Conservation (phyloP, 2,329 filamentous ascomycete species). For the Blastomyces gilchristii region DNA sequence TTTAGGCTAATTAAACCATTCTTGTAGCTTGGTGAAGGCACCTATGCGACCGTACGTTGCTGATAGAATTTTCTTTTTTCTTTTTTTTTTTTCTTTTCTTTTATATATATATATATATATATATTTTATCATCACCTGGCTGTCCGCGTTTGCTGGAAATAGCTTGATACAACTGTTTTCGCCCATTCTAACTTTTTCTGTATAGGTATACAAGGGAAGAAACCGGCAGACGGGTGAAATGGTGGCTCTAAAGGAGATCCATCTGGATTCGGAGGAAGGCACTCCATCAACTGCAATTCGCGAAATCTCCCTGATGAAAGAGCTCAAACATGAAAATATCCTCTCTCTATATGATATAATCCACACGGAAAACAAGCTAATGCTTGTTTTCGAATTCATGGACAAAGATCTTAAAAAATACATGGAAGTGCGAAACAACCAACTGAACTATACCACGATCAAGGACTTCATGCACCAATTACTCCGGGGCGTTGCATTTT, state of each 20-base stretch:
- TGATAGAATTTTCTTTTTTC: slow-evolving; percentile 1
- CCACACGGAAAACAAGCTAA: slow-evolving; percentile 98
- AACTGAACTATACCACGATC: slow-evolving; percentile 79
- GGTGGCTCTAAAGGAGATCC: slow-evolving; percentile 95
- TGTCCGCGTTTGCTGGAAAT: not conserved
- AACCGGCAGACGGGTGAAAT: slow-evolving; percentile 95
- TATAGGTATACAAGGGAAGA: slow-evolving; percentile 91
- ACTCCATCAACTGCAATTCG: slow-evolving; percentile 95
- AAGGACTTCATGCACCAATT: slow-evolving; percentile 99
- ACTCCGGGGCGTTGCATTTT: slow-evolving; percentile 90
- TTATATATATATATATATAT: too few relatives aligned
- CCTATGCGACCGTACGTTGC: slow-evolving; percentile 78
- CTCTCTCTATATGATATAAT: slow-evolving; percentile 97
- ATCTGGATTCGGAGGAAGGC: slow-evolving; percentile 95
- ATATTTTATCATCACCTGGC: not conserved
- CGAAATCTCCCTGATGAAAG: slow-evolving; percentile 98
- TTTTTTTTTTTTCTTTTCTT: too few relatives aligned
- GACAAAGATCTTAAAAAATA: slow-evolving; percentile 97
- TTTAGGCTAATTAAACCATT: slow-evolving; percentile 21
- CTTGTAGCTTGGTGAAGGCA: slow-evolving; percentile 75
- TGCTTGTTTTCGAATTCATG: slow-evolving; percentile 99
- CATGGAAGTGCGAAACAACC: slow-evolving; percentile 89
- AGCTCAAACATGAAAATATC: slow-evolving; percentile 97
- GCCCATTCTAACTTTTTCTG: not conserved
- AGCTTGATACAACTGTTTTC: not conserved